Percentiles rank a stretch among this genome's conserved stretches.
phyloP scores from a whole-genome alignment of 371 early-diverging fungal genomes.

The Rhizopus microsporus region DNA sequence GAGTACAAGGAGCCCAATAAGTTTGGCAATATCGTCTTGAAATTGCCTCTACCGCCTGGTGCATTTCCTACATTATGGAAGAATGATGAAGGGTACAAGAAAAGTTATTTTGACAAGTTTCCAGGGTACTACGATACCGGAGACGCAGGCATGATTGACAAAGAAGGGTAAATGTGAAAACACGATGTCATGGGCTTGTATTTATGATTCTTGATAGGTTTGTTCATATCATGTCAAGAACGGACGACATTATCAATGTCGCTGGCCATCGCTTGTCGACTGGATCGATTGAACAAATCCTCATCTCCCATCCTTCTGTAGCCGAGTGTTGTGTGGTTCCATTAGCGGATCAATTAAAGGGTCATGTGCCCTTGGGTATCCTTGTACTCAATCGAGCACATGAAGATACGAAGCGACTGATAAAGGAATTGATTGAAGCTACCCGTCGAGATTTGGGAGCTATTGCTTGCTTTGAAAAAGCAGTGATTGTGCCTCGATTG shows the following conservation, averaged over 20 bases:
- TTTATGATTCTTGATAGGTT: slow-evolving; percentile 27
- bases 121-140: slow-evolving; percentile 89
- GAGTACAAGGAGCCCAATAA: slow-evolving; percentile 52
- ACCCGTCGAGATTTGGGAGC: slow-evolving; percentile 72
- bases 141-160: slow-evolving; percentile 79
- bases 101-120: slow-evolving; percentile 76
- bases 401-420: slow-evolving; percentile 30
- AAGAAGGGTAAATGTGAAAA: slow-evolving; percentile 53
- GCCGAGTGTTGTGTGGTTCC: slow-evolving; percentile 82
- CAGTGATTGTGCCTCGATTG: slow-evolving; percentile 69
- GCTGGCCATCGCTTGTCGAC: slow-evolving; percentile 93
- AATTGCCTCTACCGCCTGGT: slow-evolving; percentile 82
- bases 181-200: background rate
- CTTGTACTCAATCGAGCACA: slow-evolving; percentile 51
- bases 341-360: slow-evolving; percentile 66
- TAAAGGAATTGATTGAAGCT: slow-evolving; percentile 48
- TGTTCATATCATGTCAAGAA: slow-evolving; percentile 82
- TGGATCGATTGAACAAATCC: slow-evolving; percentile 88
- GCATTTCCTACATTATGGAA: slow-evolving; percentile 75
- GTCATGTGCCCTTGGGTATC: slow-evolving; percentile 68
- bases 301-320: slow-evolving; percentile 67
- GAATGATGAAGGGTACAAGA: slow-evolving; percentile 73
- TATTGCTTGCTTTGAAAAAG: slow-evolving; percentile 73
- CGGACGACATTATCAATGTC: slow-evolving; percentile 94
- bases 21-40: slow-evolving; percentile 78